These are phyloP conservation scores for Saccharomycopsis capsularis DNA, from an alignment of 805 yeast species.

Conservation along the genomic window DNA sequence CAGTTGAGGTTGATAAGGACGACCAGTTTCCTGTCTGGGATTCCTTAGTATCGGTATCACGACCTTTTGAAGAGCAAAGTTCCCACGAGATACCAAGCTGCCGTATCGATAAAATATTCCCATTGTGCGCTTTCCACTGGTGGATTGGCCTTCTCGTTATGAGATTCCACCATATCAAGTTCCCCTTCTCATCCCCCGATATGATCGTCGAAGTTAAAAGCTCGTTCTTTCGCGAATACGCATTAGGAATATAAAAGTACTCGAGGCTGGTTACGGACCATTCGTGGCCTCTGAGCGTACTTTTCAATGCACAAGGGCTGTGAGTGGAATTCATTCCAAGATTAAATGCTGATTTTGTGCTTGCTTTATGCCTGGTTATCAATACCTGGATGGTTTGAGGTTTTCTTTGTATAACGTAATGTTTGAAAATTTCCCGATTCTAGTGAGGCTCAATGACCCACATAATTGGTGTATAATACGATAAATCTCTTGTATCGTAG, in stretches of 20 bases:
- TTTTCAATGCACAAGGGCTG: not conserved
- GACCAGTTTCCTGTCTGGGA: constrained; percentile 8
- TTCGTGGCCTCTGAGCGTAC: constrained; percentile 20
- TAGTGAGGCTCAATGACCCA: no score
- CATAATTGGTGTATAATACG: no score
- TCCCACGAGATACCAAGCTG: constrained; percentile 36
- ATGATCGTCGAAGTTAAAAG: constrained; percentile 33
- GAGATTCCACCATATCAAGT: constrained; percentile 60
- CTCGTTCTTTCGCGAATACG: not conserved
- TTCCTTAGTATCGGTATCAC: constrained; percentile 23
- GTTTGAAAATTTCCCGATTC: no score
- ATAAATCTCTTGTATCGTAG: no score
- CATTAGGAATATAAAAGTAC: constrained; percentile 18
- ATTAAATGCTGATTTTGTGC: no score
- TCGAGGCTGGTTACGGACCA: constrained; percentile 20
- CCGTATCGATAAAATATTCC: constrained; percentile 42
- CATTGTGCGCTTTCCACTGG: constrained; percentile 54
- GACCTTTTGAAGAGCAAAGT: not conserved
- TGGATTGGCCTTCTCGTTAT: constrained; percentile 46
- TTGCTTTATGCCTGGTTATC: no score
- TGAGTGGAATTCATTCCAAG: no score
- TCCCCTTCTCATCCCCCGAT: constrained; percentile 58
- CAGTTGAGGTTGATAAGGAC: no score
- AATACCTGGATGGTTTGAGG: no score
- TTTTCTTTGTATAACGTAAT: no score